A percentile compares a stretch with the other conserved stretches of the same genome.
Conservation (phyloP, 2,329 filamentous ascomycete species). For the Podosphaera fusca region DNA sequence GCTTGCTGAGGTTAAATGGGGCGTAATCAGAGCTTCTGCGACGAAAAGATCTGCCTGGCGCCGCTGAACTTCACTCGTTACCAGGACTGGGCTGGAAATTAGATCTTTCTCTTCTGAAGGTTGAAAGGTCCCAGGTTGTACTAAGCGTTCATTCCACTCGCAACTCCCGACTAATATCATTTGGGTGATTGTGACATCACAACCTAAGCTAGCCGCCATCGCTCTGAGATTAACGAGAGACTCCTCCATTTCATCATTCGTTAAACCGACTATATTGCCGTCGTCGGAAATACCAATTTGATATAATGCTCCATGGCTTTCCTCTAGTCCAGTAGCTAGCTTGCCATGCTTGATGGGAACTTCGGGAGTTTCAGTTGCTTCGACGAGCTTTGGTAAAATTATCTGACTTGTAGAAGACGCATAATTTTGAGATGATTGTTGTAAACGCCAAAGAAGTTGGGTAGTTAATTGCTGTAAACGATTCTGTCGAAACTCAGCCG, state of each 20-base stretch:
- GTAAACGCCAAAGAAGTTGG: constrained; percentile 79
- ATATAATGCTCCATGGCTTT: constrained; percentile 80
- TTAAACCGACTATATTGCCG: constrained; percentile 69
- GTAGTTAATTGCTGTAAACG: constrained; percentile 81
- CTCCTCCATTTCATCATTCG: constrained; percentile 78
- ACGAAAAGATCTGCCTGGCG: constrained; percentile 48
- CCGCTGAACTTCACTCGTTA: neutral
- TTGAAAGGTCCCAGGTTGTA: neutral
- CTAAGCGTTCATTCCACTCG: constrained; percentile 30
- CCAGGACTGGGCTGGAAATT: neutral
- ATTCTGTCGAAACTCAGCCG: constrained; percentile 51
- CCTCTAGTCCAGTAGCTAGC: constrained; percentile 60
- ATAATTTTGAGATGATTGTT: constrained; percentile 86
- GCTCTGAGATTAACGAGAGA: constrained; percentile 63
- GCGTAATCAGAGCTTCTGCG: constrained; percentile 71
- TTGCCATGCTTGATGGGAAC: constrained; percentile 27
- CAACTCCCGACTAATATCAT: constrained; percentile 71
- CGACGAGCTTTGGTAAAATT: constrained; percentile 52
- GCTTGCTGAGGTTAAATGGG: constrained; percentile 30
- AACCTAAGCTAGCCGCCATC: constrained; percentile 86
- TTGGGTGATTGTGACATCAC: constrained; percentile 57
- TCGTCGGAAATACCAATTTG: constrained; percentile 94
- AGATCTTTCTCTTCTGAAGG: neutral
- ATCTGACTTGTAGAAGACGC: constrained; percentile 54
- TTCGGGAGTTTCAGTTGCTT: constrained; percentile 28